Evolutionary conservation across 805 yeast genomes (phyloP).

Genomic region (Candida ascalaphidarum): DNA sequence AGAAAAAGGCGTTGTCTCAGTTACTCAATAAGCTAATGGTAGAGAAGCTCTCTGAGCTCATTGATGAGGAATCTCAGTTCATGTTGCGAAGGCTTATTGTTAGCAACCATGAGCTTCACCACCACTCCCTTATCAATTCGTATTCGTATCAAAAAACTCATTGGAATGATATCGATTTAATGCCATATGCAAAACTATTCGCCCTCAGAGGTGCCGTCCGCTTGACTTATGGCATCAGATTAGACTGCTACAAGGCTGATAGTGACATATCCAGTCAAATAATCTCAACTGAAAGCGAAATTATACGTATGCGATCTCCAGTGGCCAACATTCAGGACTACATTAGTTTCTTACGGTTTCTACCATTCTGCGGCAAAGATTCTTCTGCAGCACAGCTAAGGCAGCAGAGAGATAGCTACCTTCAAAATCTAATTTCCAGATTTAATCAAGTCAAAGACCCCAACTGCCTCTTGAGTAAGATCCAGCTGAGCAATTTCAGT

Average conservation of each 20-base stretch:
- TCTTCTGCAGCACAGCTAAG: neutral
- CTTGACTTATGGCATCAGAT: constrained; percentile 43
- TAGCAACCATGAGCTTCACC: constrained; percentile 6
- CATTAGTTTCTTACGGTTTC: constrained; percentile 35
- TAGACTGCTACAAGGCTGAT: constrained; percentile 34
- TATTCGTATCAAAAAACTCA: constrained; percentile 3
- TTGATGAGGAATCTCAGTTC: constrained; percentile 29
- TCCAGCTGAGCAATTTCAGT: constrained; percentile 3
- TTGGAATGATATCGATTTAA: constrained; percentile 28
- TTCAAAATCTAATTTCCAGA: no score
- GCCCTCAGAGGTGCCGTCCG: constrained; percentile 42
- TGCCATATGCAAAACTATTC: constrained; percentile 38
- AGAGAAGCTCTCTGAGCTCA: constrained; percentile 17
- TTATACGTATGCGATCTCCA: constrained; percentile 51
- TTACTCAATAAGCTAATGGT: constrained; percentile 32
- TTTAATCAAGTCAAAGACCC: no score
- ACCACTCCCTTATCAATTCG: constrained; percentile 12
- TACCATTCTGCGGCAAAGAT: constrained; percentile 11
- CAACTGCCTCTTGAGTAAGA: constrained; percentile 26
- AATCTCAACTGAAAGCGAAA: constrained; percentile 45
- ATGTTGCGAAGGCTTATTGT: constrained; percentile 10
- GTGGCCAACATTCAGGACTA: constrained; percentile 48
- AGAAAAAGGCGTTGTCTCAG: constrained; percentile 41
- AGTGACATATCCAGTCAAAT: constrained; percentile 39
- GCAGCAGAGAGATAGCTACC: no score